These are phyloP conservation scores for Hortiboletus campestris DNA, from an alignment of 768 basidiomycete genomes.

Conservation along the genomic window DNA sequence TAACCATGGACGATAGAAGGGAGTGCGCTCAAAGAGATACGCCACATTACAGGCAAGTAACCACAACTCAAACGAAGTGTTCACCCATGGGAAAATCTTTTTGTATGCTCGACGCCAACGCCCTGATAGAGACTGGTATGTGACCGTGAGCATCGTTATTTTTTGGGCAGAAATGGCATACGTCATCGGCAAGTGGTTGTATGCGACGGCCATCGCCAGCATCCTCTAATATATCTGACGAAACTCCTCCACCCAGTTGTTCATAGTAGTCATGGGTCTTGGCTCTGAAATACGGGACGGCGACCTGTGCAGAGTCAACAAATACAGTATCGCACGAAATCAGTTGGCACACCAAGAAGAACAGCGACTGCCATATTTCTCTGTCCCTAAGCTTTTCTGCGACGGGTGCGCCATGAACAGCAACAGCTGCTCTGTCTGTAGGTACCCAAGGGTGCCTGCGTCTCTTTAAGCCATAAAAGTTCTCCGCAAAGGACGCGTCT, in stretches of 20 bases:
- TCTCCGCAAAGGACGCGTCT: conserved; percentile 95
- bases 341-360: conserved; percentile 66
- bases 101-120: conserved; percentile 66
- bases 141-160: conserved; percentile 1
- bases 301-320: conserved; percentile 46
- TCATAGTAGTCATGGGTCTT: conserved; percentile 92
- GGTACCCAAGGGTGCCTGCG: conserved; percentile 69
- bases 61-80: conserved; percentile 76
- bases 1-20: conserved; percentile 91
- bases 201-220: conserved; percentile 43
- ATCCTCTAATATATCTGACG: conserved; percentile 63
- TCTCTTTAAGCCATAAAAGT: conserved; percentile 92
- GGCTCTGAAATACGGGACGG: conserved; percentile 84
- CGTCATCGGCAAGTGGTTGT: conserved; percentile 51
- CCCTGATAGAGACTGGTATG: conserved; percentile 47
- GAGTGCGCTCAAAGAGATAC: conserved; percentile 85
- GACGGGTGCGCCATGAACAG: conserved; percentile 60
- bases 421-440: conserved; percentile 62
- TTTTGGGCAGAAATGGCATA: conserved; percentile 28
- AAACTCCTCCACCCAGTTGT: conserved; percentile 77
- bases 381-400: conserved; percentile 63
- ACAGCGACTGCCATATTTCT: conserved; percentile 74
- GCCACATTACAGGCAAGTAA: conserved; percentile 80
- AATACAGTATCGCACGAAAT: not conserved
- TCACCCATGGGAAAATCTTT: conserved; percentile 76